phyloP scores from a whole-genome alignment of 2,329 filamentous ascomycete species.

The Ophiocordyceps camponoti-rufipedis region DNA sequence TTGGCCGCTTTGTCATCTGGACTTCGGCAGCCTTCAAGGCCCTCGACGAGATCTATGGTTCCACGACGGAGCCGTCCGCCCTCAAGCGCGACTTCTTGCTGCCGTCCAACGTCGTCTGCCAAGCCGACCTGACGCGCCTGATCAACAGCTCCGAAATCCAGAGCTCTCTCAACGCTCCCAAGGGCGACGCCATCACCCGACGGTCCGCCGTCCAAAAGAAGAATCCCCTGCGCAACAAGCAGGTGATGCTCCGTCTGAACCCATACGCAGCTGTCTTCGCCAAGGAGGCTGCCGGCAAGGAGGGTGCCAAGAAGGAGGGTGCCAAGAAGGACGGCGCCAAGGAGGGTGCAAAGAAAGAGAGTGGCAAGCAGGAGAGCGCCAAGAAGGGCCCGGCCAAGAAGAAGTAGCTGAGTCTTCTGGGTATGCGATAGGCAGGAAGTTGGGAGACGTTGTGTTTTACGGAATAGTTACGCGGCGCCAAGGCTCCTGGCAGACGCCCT shows the following conservation, averaged over 20 bases:
- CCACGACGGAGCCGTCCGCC: constrained; percentile 70
- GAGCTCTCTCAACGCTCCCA: constrained; percentile 81
- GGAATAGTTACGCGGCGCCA: neutral
- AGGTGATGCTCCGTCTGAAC: constrained; percentile 96
- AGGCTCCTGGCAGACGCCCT: neutral
- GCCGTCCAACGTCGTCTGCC: constrained; percentile 77
- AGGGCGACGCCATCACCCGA: constrained; percentile 81
- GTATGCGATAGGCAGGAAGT: neutral
- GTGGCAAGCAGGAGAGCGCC: neutral
- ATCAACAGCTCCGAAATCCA: constrained; percentile 99
- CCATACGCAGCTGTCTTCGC: constrained; percentile 85
- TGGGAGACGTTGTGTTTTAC: neutral
- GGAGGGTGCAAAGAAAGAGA: neutral
- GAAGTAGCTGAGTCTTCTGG: neutral
- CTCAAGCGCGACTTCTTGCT: constrained; percentile 99
- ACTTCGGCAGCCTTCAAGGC: constrained; percentile 92
- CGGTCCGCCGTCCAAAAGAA: constrained; percentile 92
- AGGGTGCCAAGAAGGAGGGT: constrained; percentile 19
- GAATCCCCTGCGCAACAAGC: constrained; percentile 98
- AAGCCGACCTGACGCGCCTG: constrained; percentile 89
- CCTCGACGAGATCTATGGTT: constrained; percentile 92
- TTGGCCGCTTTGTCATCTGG: constrained; percentile 98
- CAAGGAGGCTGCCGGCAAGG: constrained; percentile 37
- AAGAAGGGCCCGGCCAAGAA: neutral
- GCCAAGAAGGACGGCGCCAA: neutral